phyloP scores from a whole-genome alignment of 768 basidiomycete species.

The Chalciporus sphaerocephalus region DNA sequence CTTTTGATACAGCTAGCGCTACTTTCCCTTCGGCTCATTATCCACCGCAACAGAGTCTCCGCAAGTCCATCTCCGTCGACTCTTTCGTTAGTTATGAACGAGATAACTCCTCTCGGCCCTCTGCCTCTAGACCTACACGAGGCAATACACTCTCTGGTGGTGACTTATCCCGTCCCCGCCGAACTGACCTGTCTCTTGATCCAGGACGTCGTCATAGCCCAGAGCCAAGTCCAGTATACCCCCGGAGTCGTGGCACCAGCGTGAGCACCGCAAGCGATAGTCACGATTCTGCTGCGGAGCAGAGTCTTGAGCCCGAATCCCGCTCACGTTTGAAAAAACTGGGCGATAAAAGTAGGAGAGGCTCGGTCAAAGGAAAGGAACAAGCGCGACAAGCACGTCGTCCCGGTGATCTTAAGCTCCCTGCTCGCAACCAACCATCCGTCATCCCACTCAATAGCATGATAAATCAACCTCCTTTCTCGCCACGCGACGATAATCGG shows the following conservation, averaged over 20 bases:
- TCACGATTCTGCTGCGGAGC: slow-evolving; percentile 34
- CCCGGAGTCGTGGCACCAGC: slow-evolving; percentile 54
- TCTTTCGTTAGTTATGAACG: slow-evolving; percentile 55
- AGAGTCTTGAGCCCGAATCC: slow-evolving; percentile 53
- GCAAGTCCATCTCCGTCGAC: slow-evolving; percentile 76
- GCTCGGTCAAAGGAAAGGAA: slow-evolving; percentile 48
- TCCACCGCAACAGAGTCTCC: slow-evolving; percentile 37
- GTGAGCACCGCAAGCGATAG: slow-evolving; percentile 46
- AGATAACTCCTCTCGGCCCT: slow-evolving; percentile 29
- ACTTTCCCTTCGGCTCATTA: slow-evolving; percentile 18
- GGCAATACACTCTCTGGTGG: slow-evolving; percentile 34
- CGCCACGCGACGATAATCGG: slow-evolving; percentile 37
- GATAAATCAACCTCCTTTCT: slow-evolving; percentile 34
- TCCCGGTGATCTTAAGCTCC: slow-evolving; percentile 60
- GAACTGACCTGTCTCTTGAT: slow-evolving; percentile 26
- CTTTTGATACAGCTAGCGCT: neutral
- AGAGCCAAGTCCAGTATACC: slow-evolving; percentile 31
- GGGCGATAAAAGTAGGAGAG: slow-evolving; percentile 41
- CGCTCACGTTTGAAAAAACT: slow-evolving; percentile 41
- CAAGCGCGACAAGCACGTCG: slow-evolving; percentile 39
- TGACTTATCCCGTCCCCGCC: slow-evolving; percentile 32
- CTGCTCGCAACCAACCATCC: slow-evolving; percentile 47
- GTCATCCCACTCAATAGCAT: slow-evolving; percentile 27
- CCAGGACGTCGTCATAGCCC: slow-evolving; percentile 24
- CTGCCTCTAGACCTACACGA: slow-evolving; percentile 37